Base-by-base conservation (phyloP, 352 stramenopile genomes). In the Globisporangium cystogenes region DNA sequence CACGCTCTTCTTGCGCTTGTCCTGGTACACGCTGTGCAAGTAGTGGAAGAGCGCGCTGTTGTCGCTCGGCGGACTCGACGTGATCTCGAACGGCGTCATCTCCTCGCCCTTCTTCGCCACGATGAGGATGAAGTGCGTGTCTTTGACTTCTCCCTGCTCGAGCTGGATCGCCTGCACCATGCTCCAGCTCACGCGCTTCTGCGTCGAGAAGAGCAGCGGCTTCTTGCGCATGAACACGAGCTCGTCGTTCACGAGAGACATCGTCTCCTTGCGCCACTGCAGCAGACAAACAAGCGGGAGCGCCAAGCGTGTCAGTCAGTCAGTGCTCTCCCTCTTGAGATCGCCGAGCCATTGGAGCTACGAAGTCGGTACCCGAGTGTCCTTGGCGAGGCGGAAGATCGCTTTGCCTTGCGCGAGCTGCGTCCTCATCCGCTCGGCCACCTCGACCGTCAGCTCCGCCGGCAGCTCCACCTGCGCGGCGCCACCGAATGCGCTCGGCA, bases 101-200 rank as follows among this genome's bases (percentile, higher is more conserved):
- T 67, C 63, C 11, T 72, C 66, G 4, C 57, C 69, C 7, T 51
- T 49, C 8, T 51, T 49, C 10, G 67, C 62, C 20, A 79, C 67
- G 16, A 76, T 52, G 31, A 79, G 42, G 33, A 79, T 76, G 29
- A 65, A 79, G 26, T 62, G 70, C 48, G 64, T 66, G n/a, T 59
- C 49, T 26, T 60, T 55, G 11, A 66, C 57, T 4, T 59, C 59
- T 16, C 57, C 53, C 24, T 64, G 26, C 27, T 78, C 69, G 44
- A 74, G 66, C 44, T 75, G 69, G 31, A 78, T 65, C 6, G 57
- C 69, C 14, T 67, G 57, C 47, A 78, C 50, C 14, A 47, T 44
- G 16, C 55, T 43, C 66, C 60, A 75, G 21, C 47, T 60, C 23
- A 73, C 55, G 26, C 61, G 69, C 50, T 57, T 51, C 18, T 70